Evolutionary conservation across 2,329 filamentous ascomycete genomes (phyloP).

Genomic region (Claviceps sp.): DNA sequence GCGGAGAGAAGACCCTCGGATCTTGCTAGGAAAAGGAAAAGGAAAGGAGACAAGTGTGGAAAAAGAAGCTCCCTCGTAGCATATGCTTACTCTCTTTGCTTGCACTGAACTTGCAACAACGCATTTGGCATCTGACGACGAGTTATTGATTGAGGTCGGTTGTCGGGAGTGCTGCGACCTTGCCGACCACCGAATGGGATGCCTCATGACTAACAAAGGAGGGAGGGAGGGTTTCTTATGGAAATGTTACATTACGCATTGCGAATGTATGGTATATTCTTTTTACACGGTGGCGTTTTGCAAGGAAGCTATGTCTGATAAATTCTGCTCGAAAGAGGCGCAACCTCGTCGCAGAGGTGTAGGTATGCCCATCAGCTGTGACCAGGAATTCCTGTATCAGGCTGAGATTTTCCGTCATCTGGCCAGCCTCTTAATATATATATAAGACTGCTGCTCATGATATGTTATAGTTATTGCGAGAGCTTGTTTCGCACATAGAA

Average conservation of each 20-base stretch:
- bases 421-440: slow-evolving; percentile 1
- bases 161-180: neutral
- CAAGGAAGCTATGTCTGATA: slow-evolving; percentile 14
- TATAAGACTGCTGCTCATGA: neutral
- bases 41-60: slow-evolving; percentile 9
- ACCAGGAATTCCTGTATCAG: slow-evolving; percentile 3
- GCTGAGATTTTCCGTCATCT: slow-evolving; percentile 12
- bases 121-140: slow-evolving; percentile 1
- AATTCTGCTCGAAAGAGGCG: neutral
- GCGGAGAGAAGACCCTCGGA: neutral
- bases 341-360: neutral
- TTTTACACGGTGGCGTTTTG: slow-evolving; percentile 21
- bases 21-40: neutral
- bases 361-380: slow-evolving; percentile 4
- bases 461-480: slow-evolving; percentile 3
- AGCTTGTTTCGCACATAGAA: neutral
- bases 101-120: neutral
- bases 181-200: neutral
- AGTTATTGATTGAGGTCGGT: neutral
- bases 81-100: neutral
- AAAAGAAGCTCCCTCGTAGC: slow-evolving; percentile 10
- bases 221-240: neutral
- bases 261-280: slow-evolving; percentile 3
- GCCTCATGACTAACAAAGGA: neutral
- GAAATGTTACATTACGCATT: neutral